Evolutionary conservation across 768 basidiomycete genomes (phyloP).

Genomic region (Collybia sordida): DNA sequence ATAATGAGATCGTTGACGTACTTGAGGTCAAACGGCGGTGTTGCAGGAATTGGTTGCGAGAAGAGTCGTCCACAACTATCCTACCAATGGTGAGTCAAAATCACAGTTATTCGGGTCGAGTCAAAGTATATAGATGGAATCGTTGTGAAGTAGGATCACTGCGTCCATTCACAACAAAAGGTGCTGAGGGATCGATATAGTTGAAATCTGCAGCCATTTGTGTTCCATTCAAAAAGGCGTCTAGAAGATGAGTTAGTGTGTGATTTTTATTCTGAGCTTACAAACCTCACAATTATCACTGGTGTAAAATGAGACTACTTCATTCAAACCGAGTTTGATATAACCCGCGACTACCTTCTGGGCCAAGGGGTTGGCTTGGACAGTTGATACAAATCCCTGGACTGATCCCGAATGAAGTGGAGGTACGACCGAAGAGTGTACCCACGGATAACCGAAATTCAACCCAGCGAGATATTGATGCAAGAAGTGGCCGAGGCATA

Average conservation of each 20-base stretch:
- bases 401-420: background rate
- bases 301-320: slow-evolving; percentile 39
- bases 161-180: slow-evolving; percentile 42
- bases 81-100: slow-evolving; percentile 18
- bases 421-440: slow-evolving; percentile 3
- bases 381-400: slow-evolving; percentile 58
- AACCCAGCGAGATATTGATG: slow-evolving; percentile 55
- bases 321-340: slow-evolving; percentile 43
- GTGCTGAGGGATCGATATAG: slow-evolving; percentile 41
- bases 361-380: slow-evolving; percentile 55
- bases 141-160: slow-evolving; percentile 46
- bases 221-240: slow-evolving; percentile 48
- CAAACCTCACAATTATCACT: slow-evolving; percentile 48
- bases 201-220: slow-evolving; percentile 36
- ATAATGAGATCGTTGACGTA: slow-evolving; percentile 15
- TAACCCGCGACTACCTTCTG: slow-evolving; percentile 55
- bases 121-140: slow-evolving; percentile 39
- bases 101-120: slow-evolving; percentile 3
- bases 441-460: slow-evolving; percentile 50
- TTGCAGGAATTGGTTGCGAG: slow-evolving; percentile 35
- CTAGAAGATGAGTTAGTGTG: slow-evolving; percentile 18
- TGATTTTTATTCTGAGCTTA: background rate
- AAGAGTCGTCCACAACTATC: slow-evolving; percentile 43
- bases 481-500: slow-evolving; percentile 63
- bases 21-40: slow-evolving; percentile 47